Evolutionary conservation across 2,329 filamentous ascomycete genomes (phyloP).

Genomic region (Pyrenochaeta sp.): DNA sequence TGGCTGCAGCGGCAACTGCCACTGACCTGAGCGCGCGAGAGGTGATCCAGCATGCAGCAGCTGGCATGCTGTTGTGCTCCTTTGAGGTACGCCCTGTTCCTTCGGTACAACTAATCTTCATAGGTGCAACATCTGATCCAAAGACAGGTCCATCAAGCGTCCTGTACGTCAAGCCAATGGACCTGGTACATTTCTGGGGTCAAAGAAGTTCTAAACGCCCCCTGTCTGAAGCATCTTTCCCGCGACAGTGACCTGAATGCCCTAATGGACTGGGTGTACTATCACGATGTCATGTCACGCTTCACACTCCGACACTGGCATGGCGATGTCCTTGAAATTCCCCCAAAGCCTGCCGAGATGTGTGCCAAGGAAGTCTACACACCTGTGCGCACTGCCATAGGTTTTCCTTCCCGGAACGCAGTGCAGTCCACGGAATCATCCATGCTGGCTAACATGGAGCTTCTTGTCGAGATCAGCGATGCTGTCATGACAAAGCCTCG

Average conservation of each 20-base stretch:
- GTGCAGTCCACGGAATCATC: neutral
- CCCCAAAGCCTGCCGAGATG: too few relatives aligned
- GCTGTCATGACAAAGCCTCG: conserved; percentile 4
- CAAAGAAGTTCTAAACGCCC: conserved; percentile 12
- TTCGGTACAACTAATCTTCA: too few relatives aligned
- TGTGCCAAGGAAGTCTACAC: too few relatives aligned
- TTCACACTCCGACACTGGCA: conserved; percentile 22
- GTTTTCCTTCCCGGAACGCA: too few relatives aligned
- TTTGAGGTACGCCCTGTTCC: conserved; percentile 17
- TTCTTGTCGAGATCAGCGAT: conserved; percentile 19
- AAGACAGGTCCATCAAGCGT: conserved; percentile 1
- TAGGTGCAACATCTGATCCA: too few relatives aligned
- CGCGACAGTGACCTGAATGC: conserved; percentile 9
- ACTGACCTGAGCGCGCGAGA: conserved; percentile 6
- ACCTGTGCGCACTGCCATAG: too few relatives aligned
- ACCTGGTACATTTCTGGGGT: conserved; percentile 17
- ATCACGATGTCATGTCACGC: conserved; percentile 24
- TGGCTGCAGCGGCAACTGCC: conserved; percentile 3
- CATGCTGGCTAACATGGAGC: conserved; percentile 2
- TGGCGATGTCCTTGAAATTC: too few relatives aligned
- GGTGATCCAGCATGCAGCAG: conserved; percentile 14
- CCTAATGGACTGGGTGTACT: conserved; percentile 28
- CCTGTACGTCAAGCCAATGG: conserved; percentile 22
- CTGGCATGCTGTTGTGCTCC: conserved; percentile 24
- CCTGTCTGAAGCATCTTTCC: neutral